These are phyloP conservation scores for Nakazawaea populi DNA, from an alignment of 805 yeast species.

Conservation along the genomic window DNA sequence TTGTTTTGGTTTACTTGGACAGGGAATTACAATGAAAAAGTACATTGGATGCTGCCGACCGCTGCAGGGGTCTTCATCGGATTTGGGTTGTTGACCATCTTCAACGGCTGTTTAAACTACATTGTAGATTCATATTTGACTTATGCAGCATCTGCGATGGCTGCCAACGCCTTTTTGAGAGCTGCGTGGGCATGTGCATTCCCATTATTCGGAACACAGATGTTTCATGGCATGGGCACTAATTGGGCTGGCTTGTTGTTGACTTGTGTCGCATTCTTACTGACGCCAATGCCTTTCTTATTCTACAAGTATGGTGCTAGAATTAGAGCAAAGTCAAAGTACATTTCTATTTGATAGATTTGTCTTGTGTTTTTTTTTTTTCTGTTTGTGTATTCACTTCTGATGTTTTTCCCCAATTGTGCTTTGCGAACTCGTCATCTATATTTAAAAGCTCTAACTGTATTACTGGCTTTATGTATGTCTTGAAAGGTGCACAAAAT, in stretches of 20 bases:
- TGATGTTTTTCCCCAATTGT: no score
- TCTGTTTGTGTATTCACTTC: not conserved
- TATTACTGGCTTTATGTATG: no score
- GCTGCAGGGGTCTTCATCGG: constrained; percentile 61
- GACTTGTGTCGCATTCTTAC: constrained; percentile 50
- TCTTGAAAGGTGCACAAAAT: no score
- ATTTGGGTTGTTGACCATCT: constrained; percentile 61
- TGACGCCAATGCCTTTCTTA: constrained; percentile 65
- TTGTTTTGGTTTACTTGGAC: constrained; percentile 87
- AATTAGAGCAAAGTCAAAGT: constrained; percentile 53
- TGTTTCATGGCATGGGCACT: constrained; percentile 63
- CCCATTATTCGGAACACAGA: constrained; percentile 66
- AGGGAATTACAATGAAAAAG: constrained; percentile 61
- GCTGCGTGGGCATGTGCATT: constrained; percentile 57
- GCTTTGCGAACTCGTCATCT: no score
- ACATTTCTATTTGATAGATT: constrained; percentile 26
- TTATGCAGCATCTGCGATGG: constrained; percentile 75
- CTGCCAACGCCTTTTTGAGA: constrained; percentile 68
- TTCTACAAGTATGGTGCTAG: constrained; percentile 54
- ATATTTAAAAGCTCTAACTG: no score
- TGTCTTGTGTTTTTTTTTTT: not conserved
- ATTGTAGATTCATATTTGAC: constrained; percentile 64
- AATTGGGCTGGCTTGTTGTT: constrained; percentile 78
- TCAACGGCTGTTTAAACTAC: constrained; percentile 66
- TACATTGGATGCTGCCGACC: constrained; percentile 83